Evolutionary conservation across 2,329 filamentous ascomycete genomes (phyloP).

Genomic region (Cordyceps cateniannulata): DNA sequence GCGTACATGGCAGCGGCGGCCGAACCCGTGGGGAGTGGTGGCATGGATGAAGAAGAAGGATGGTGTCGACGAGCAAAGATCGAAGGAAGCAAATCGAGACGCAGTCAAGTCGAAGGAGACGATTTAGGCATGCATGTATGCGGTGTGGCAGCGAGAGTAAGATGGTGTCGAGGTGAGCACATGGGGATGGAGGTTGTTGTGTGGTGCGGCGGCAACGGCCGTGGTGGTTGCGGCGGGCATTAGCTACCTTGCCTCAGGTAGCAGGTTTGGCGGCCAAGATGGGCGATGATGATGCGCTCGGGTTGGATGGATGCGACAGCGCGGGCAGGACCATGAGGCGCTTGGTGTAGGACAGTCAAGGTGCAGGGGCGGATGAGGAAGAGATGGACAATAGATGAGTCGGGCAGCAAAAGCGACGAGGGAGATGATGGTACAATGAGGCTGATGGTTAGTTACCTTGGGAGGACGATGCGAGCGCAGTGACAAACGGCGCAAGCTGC

Average conservation of each 20-base stretch:
- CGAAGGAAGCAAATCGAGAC: neutral
- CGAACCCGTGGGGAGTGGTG: conserved; percentile 16
- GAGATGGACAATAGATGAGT: neutral
- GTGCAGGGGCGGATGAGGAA: neutral
- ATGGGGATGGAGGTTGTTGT: conserved; percentile 7
- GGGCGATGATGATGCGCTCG: conserved; percentile 5
- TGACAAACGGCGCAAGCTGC: conserved; percentile 8
- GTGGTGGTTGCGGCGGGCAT: conserved; percentile 7
- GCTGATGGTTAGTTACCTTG: conserved; percentile 8
- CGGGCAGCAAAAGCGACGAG: neutral
- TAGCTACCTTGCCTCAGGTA: neutral
- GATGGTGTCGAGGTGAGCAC: conserved; percentile 15
- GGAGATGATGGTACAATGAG: neutral
- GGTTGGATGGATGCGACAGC: neutral
- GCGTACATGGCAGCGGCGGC: conserved; percentile 29
- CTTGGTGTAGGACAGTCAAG: neutral
- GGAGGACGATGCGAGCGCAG: neutral
- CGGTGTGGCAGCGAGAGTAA: conserved; percentile 10
- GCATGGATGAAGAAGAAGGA: conserved; percentile 14
- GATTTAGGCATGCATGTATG: conserved; percentile 10
- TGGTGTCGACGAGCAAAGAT: neutral
- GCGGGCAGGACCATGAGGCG: neutral
- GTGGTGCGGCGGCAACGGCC: conserved; percentile 13
- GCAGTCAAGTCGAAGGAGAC: neutral
- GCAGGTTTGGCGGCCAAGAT: neutral